A percentile compares a stretch with the other conserved stretches of the same genome.
Evolutionary conservation across 2,329 filamentous ascomycete species (phyloP).

Genomic region (Exophiala phaeomuriformis): DNA sequence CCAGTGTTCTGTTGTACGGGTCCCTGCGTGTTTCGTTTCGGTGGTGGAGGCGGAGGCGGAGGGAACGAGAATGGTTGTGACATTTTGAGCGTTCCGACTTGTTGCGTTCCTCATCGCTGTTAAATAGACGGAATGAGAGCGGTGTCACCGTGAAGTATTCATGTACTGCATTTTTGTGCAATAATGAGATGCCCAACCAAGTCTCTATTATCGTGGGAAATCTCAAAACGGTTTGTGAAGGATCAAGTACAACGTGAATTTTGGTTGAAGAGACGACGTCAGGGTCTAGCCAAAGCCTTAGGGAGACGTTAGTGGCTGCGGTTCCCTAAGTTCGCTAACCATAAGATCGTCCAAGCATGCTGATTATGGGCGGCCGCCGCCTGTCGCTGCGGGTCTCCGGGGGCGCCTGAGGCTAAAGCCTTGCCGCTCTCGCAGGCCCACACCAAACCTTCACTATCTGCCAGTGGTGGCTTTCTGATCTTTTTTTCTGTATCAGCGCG

Average conservation of each 20-base stretch:
- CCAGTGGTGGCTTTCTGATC: no score
- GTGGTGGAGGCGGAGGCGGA: conserved; percentile 40
- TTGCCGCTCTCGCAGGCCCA: neutral
- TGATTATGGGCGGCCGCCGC: no score
- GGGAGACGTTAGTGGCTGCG: neutral
- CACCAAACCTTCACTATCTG: neutral
- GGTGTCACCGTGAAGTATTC: no score
- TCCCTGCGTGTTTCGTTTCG: conserved; percentile 18
- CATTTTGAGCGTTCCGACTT: conserved; percentile 8
- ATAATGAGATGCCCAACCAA: neutral
- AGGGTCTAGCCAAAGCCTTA: neutral
- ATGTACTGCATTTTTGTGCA: neutral
- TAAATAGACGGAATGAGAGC: neutral
- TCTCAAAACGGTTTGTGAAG: no score
- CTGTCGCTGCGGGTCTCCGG: no score
- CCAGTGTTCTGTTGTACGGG: conserved; percentile 3
- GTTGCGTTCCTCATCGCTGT: neutral
- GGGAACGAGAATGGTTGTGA: conserved; percentile 41
- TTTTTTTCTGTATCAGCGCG: neutral
- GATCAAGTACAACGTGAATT: neutral
- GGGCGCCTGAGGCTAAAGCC: no score
- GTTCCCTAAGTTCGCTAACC: neutral
- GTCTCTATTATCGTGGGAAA: no score
- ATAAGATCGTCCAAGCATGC: no score
- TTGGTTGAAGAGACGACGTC: neutral